These are phyloP conservation scores for Alternaria rosae DNA, from an alignment of 2,329 filamentous ascomycete species.

Conservation along the genomic window DNA sequence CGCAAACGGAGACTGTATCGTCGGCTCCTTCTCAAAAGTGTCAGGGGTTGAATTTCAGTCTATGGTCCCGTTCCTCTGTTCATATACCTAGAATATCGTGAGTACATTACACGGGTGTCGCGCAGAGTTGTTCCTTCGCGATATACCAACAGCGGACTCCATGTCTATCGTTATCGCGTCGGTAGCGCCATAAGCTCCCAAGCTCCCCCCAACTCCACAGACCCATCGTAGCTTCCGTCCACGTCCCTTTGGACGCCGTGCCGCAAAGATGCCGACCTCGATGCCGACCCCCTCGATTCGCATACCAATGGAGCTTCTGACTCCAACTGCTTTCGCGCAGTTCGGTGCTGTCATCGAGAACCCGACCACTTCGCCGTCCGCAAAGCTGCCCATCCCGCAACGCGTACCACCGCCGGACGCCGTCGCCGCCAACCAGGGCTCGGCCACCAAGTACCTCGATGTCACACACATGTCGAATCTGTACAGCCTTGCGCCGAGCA, in stretches of 20 bases:
- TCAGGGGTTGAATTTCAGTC: background rate
- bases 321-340: constrained; percentile 70
- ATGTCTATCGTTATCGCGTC: constrained; percentile 18
- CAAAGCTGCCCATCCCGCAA: constrained; percentile 56
- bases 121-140: background rate
- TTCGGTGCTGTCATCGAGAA: constrained; percentile 88
- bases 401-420: constrained; percentile 55
- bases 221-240: constrained; percentile 7
- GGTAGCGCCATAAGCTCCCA: constrained; percentile 24
- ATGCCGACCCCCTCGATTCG: constrained; percentile 51
- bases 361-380: constrained; percentile 61
- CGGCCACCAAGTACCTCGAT: constrained; percentile 84
- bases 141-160: background rate
- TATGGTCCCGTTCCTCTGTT: background rate
- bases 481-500: constrained; percentile 71
- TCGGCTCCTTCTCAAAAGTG: background rate
- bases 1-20: background rate
- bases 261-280: constrained; percentile 46
- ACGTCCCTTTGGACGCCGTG: background rate
- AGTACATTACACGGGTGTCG: background rate
- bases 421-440: constrained; percentile 81
- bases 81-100: too few species aligned
- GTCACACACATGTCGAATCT: constrained; percentile 76
- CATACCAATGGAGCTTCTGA: constrained; percentile 71
- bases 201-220: constrained; percentile 11